These are phyloP conservation scores for Pulveroboletus sp. DNA, from an alignment of 768 basidiomycete genomes.

Conservation along the genomic window DNA sequence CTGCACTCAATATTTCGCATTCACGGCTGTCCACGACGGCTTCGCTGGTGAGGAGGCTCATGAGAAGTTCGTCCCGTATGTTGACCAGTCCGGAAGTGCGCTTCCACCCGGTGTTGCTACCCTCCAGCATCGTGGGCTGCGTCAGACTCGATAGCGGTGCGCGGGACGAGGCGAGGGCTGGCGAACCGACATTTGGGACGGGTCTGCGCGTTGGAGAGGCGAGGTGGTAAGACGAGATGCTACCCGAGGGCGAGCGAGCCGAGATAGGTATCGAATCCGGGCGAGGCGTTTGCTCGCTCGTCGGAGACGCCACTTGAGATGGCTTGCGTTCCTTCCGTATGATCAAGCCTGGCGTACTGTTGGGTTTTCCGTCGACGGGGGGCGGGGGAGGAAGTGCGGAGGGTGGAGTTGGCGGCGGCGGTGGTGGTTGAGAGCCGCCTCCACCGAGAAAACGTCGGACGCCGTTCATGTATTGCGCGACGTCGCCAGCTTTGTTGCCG, in stretches of 20 bases:
- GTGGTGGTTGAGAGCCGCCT: conserved; percentile 35
- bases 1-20: conserved; percentile 72
- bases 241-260: conserved; percentile 22
- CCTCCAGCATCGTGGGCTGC: conserved; percentile 36
- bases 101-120: conserved; percentile 36
- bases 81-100: conserved; percentile 46
- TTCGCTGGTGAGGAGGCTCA: conserved; percentile 89
- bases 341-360: conserved; percentile 34
- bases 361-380: conserved; percentile 22
- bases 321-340: conserved; percentile 52
- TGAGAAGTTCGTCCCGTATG: conserved; percentile 79
- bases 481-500: conserved; percentile 14
- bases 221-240: conserved; percentile 23
- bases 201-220: conserved; percentile 18
- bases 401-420: conserved; percentile 15
- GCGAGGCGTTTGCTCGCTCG: conserved; percentile 21
- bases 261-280: conserved; percentile 23
- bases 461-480: conserved; percentile 55
- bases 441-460: conserved; percentile 62
- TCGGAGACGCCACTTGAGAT: conserved; percentile 19
- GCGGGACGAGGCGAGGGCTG: conserved; percentile 42
- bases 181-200: conserved; percentile 24
- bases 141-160: conserved; percentile 28
- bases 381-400: conserved; percentile 18
- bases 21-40: conserved; percentile 90